A percentile compares a stretch with the other conserved stretches of the same genome.
Evolutionary conservation across 2,329 filamentous ascomycete genomes (phyloP).

Genomic region (Paramyrothecium roridum): DNA sequence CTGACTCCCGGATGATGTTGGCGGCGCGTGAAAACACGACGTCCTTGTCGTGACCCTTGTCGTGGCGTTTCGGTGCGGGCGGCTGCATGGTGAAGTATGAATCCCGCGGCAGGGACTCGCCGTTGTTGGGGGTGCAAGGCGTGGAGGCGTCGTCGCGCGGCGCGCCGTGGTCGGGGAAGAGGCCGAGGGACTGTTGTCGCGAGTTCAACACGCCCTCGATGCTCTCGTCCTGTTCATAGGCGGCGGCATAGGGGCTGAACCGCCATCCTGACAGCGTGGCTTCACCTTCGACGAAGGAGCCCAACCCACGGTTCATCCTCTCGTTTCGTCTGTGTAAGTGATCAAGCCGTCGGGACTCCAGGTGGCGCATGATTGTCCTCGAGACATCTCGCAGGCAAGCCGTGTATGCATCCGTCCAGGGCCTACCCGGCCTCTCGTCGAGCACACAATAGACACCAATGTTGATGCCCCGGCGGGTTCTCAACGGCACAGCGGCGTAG

Average conservation of each 20-base stretch:
- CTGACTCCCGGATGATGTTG: conserved; percentile 35
- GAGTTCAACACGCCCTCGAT: conserved; percentile 13
- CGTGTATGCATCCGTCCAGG: conserved; percentile 21
- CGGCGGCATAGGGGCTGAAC: not conserved
- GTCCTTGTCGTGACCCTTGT: no score
- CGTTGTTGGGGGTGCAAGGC: no score
- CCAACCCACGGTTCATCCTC: conserved; percentile 32
- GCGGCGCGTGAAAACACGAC: conserved; percentile 42
- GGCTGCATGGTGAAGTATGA: no score
- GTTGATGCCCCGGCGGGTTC: conserved; percentile 33
- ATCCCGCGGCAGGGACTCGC: no score
- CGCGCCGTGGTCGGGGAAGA: no score
- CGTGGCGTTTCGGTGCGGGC: no score
- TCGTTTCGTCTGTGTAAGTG: conserved; percentile 24
- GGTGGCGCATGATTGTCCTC: conserved; percentile 29
- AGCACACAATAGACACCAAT: conserved; percentile 37
- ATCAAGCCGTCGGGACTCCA: conserved; percentile 25
- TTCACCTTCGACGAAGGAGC: conserved; percentile 31
- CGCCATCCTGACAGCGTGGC: conserved; percentile 21
- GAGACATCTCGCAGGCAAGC: conserved; percentile 22
- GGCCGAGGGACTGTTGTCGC: conserved; percentile 10
- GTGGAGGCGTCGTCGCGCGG: no score
- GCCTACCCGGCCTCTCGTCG: conserved; percentile 5
- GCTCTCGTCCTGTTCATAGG: conserved; percentile 8
- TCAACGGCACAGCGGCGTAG: conserved; percentile 39